Conservation (phyloP, 257 asterid genomes). For the Fraxinus americana region DNA sequence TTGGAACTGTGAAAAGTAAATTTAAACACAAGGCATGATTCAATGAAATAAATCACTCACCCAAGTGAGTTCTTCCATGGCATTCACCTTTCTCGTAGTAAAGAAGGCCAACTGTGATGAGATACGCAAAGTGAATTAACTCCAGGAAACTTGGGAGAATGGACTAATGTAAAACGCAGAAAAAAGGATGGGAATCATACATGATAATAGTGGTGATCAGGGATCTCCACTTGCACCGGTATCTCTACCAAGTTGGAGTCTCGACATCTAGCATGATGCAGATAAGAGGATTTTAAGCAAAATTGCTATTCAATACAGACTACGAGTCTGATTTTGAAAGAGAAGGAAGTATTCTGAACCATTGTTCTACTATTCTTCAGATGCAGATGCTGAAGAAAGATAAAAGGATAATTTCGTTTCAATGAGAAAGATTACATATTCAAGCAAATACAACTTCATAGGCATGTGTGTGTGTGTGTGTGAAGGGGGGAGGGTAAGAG, state of each 20-base stretch:
- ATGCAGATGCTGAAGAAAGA: not conserved
- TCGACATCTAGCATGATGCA: slow-evolving; percentile 35
- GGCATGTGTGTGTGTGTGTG: not conserved
- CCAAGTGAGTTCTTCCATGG: slow-evolving; percentile 65
- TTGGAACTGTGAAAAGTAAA: not conserved
- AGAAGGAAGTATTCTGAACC: not conserved
- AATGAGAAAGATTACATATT: not conserved
- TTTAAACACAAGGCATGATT: not conserved
- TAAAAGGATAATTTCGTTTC: not conserved
- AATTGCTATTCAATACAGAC: not conserved
- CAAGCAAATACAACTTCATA: slow-evolving; percentile 12
- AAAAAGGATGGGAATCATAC: slow-evolving; percentile 32
- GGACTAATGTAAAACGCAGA: not conserved
- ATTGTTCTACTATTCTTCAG: not conserved
- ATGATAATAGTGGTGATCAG: slow-evolving; percentile 59
- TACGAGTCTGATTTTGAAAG: not conserved
- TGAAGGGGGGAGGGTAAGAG: not conserved
- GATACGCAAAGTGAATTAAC: slow-evolving; percentile 11
- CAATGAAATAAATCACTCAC: slow-evolving; percentile 30
- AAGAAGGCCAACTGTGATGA: slow-evolving; percentile 50
- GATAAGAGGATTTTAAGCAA: slow-evolving; percentile 1
- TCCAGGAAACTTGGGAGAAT: slow-evolving; percentile 6
- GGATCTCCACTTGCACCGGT: slow-evolving; percentile 56
- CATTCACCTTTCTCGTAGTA: slow-evolving; percentile 49
- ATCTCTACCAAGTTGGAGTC: slow-evolving; percentile 56